Percentiles rank a stretch among this genome's conserved stretches.
These are phyloP conservation scores for Coniochaeta sp. DNA, from an alignment of 2,329 filamentous ascomycete genomes.

Conservation along the genomic window DNA sequence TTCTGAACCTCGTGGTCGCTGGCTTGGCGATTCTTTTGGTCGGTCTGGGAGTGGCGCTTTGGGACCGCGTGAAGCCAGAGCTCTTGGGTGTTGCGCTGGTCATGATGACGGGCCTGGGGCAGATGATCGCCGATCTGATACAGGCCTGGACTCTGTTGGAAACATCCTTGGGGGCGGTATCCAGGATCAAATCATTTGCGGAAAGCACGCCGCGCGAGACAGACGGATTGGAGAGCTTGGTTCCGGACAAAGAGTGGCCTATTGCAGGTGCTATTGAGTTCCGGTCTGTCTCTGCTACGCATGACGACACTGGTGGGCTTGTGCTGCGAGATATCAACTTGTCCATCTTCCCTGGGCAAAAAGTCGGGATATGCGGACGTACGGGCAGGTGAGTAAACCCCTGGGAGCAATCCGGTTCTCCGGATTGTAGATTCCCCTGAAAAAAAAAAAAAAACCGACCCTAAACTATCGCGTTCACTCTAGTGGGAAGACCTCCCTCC, in stretches of 20 bases:
- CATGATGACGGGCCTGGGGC: constrained; percentile 5
- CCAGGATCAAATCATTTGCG: constrained; percentile 3
- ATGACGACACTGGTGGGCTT: neutral
- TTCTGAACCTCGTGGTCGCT: constrained; percentile 41
- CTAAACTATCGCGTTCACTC: no score
- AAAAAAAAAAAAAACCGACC: no score
- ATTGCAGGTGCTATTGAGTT: neutral
- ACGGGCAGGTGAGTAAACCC: no score
- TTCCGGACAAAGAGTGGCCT: neutral
- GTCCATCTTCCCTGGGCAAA: neutral
- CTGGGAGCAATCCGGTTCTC: no score
- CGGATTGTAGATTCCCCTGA: no score
- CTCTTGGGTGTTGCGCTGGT: constrained; percentile 11
- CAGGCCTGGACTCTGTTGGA: constrained; percentile 8
- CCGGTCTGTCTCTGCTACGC: neutral
- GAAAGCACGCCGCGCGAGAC: neutral
- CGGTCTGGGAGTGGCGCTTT: constrained; percentile 35
- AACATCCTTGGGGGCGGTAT: constrained; percentile 7
- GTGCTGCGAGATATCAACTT: neutral
- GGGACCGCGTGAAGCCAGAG: constrained; percentile 16
- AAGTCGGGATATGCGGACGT: neutral
- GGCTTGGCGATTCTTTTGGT: constrained; percentile 40
- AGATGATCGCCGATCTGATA: constrained; percentile 4
- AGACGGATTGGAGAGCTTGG: neutral
- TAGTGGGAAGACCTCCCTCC: no score